phyloP scores from a whole-genome alignment of 768 basidiomycete genomes.

The Brasilioporus rufonigricans region DNA sequence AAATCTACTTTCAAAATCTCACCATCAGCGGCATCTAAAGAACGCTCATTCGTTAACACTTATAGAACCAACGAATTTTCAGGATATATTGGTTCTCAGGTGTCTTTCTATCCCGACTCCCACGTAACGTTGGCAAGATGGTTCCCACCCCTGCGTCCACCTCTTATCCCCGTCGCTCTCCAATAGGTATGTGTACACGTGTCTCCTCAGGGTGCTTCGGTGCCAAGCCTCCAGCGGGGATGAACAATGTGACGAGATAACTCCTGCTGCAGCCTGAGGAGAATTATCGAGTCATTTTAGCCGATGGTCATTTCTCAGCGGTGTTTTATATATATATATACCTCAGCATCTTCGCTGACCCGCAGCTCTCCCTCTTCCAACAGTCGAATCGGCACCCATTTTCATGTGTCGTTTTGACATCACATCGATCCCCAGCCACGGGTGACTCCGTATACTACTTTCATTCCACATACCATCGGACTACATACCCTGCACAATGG shows the following conservation, averaged over 20 bases:
- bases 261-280: not conserved
- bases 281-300: slow-evolving; percentile 11
- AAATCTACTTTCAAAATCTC: not conserved
- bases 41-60: not conserved
- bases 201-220: slow-evolving; percentile 8
- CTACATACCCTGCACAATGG: slow-evolving; percentile 9
- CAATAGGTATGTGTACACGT: slow-evolving; percentile 23
- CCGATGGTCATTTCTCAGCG: slow-evolving; percentile 9
- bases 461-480: not conserved
- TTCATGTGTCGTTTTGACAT: slow-evolving; percentile 14
- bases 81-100: slow-evolving; percentile 8
- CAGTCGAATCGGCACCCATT: slow-evolving; percentile 4
- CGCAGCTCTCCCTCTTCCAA: slow-evolving; percentile 1
- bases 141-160: slow-evolving; percentile 18
- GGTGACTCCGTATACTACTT: slow-evolving; percentile 6
- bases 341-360: slow-evolving; percentile 5
- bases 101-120: slow-evolving; percentile 8
- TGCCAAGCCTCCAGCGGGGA: slow-evolving; percentile 15
- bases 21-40: not conserved
- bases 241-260: slow-evolving; percentile 14
- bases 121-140: slow-evolving; percentile 18
- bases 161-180: slow-evolving; percentile 10
- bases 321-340: slow-evolving; percentile 23
- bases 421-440: slow-evolving; percentile 8
- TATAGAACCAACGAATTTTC: not conserved